Evolutionary conservation across 2,329 filamentous ascomycete species (phyloP).

Genomic region (Scopulariopsis brevicaulis): DNA sequence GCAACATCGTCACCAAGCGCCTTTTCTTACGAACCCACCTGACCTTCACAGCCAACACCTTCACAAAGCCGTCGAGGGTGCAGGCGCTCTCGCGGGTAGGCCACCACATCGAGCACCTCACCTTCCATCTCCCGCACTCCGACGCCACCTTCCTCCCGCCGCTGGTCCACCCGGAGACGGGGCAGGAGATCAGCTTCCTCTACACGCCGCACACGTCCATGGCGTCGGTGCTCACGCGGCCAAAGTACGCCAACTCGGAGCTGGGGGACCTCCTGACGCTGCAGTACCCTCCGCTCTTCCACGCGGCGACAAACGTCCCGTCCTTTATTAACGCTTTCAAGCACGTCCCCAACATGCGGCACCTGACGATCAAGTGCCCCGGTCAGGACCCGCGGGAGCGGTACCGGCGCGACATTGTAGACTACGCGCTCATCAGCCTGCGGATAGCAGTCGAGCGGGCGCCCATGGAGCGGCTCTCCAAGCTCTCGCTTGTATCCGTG

Average conservation of each 20-base stretch:
- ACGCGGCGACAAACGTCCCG: slow-evolving; percentile 77
- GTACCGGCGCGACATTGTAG: slow-evolving; percentile 67
- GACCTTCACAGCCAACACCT: slow-evolving; percentile 62
- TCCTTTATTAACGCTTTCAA: slow-evolving; percentile 70
- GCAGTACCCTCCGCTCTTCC: slow-evolving; percentile 82
- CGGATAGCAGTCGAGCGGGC: slow-evolving; percentile 73
- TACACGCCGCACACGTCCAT: slow-evolving; percentile 68
- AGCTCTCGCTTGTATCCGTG: slow-evolving; percentile 61
- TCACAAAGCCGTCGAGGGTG: slow-evolving; percentile 62
- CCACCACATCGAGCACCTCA: slow-evolving; percentile 65
- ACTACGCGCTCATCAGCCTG: slow-evolving; percentile 80
- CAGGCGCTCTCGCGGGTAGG: slow-evolving; percentile 69
- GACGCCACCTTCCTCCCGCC: slow-evolving; percentile 74
- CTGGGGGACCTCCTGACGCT: slow-evolving; percentile 73
- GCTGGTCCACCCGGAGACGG: slow-evolving; percentile 67
- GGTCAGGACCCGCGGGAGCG: slow-evolving; percentile 57
- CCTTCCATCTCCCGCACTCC: slow-evolving; percentile 66
- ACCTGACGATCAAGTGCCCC: slow-evolving; percentile 67
- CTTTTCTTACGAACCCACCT: slow-evolving; percentile 60
- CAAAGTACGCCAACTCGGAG: slow-evolving; percentile 70
- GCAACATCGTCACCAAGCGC: slow-evolving; percentile 55
- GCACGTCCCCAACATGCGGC: slow-evolving; percentile 56
- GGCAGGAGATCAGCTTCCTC: slow-evolving; percentile 67
- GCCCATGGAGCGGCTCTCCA: slow-evolving; percentile 51
- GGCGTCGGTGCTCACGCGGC: slow-evolving; percentile 47